phyloP scores from a whole-genome alignment of 192 early-diverging fungal genomes.

The Umbelopsis sp. region DNA sequence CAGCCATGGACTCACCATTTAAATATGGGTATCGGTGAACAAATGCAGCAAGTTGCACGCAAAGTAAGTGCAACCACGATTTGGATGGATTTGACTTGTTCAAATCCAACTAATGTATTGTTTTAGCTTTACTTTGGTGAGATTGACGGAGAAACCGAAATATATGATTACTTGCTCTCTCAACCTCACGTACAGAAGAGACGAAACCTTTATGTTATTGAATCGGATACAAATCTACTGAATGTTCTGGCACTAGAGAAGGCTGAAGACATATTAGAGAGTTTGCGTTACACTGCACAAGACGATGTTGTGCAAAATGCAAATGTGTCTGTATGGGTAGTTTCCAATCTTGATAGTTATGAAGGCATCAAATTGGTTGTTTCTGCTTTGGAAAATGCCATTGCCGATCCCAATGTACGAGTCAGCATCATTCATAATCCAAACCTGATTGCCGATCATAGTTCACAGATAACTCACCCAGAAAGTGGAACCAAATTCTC shows the following conservation, averaged over 20 bases:
- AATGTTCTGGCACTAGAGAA: conserved; percentile 41
- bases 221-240: conserved; percentile 47
- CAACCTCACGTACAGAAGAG: conserved; percentile 56
- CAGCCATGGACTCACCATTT: conserved; percentile 39
- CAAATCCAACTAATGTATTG: neutral
- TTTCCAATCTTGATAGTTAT: conserved; percentile 57
- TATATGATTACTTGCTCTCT: conserved; percentile 76
- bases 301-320: conserved; percentile 5
- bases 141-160: conserved; percentile 53
- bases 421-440: conserved; percentile 60
- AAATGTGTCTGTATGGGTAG: conserved; percentile 47
- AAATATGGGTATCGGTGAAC: conserved; percentile 25
- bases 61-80: conserved; percentile 28
- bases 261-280: neutral
- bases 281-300: neutral
- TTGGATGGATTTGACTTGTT: neutral
- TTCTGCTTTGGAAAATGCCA: conserved; percentile 51
- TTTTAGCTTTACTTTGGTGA: conserved; percentile 54
- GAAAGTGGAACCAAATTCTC: conserved; percentile 6
- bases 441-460: neutral
- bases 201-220: conserved; percentile 71
- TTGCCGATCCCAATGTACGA: conserved; percentile 14
- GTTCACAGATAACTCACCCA: neutral
- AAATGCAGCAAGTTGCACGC: conserved; percentile 34
- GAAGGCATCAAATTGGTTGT: conserved; percentile 54